phyloP scores from a whole-genome alignment of 176 grass and related monocot species.

The Puccinellia tenuiflora region DNA sequence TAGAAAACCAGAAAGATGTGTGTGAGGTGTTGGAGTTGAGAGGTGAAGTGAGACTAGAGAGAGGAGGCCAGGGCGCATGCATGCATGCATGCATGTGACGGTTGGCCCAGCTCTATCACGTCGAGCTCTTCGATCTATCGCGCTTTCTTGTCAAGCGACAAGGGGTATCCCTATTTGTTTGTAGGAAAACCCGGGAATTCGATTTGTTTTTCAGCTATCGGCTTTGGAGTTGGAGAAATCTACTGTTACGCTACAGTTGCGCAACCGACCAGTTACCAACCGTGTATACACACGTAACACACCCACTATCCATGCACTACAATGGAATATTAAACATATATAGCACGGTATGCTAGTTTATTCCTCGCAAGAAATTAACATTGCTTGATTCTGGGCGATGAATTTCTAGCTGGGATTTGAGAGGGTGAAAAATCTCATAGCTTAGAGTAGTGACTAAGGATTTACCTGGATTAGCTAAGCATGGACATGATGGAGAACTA shows the following conservation, averaged over 20 bases:
- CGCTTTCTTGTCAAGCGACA: constrained; percentile 77
- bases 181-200: constrained; percentile 34
- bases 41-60: constrained; percentile 24
- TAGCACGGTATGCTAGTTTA: no score
- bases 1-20: neutral
- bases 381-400: no score
- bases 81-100: constrained; percentile 53
- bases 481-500: neutral
- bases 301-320: neutral
- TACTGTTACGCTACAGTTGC: constrained; percentile 28
- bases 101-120: constrained; percentile 61
- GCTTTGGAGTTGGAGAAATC: constrained; percentile 5
- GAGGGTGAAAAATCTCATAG: neutral
- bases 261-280: constrained; percentile 30
- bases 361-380: no score
- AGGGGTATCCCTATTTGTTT: constrained; percentile 43
- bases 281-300: neutral
- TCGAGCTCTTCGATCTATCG: constrained; percentile 60
- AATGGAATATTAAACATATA: no score
- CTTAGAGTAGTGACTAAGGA: no score
- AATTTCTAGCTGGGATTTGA: neutral
- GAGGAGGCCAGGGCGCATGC: neutral
- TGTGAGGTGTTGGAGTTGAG: constrained; percentile 28
- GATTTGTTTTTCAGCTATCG: constrained; percentile 21
- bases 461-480: neutral